Evolutionary conservation across 352 stramenopile genomes (phyloP), one percentile per base, ranked within the genome.

Genomic region (Globisporangium apiculatum): DNA sequence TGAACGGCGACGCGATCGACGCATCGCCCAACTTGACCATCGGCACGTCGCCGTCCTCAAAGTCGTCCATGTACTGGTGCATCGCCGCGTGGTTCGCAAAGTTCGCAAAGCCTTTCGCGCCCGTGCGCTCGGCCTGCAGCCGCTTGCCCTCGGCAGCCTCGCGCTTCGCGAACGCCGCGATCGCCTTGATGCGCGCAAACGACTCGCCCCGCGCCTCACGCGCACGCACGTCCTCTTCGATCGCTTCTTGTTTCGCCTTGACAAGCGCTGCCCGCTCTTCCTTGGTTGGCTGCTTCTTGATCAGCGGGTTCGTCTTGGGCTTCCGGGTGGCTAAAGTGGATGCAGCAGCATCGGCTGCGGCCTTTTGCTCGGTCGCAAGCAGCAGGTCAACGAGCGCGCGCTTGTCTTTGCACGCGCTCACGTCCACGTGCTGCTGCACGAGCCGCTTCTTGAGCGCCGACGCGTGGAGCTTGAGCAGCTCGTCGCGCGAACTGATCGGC

Each of bases 11-110:
- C 35, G 98, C 98, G 51, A 99, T 98, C 40, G 95, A 99, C 4
- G 98, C 98, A 75, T 99, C 97, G 9, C 97, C 97, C 42, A 99
- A 84, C 78, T 99, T 98, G 6, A 99, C 96, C 92, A 99, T 98
- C 14, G 96, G 83, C 55, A 97, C 48, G 83, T 95, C 86, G n/a
- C 86, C 86, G 59, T 95, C 86, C 24, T 95, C 86, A 66, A 95
- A 94, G 61, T 95, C 86, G 49, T 95, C 83, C 86, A 95, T 94
- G 69, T 95, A 95, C 69, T 95, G 86, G 15, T 71, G 58, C 81
- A 95, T 91, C n/a, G 83, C 83, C 42, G 75, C 74, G 51, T 91
- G 93, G 66, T 88, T 93, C 11, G 86, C 84, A 64, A 91, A 95
- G 66, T 87, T 87, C 6, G 83, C 85, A 66, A 95, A 95, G 5